Percentiles rank a stretch among this genome's conserved stretches.
Conservation (phyloP, 306 rosid genomes). For the Vachellia collinsii region DNA sequence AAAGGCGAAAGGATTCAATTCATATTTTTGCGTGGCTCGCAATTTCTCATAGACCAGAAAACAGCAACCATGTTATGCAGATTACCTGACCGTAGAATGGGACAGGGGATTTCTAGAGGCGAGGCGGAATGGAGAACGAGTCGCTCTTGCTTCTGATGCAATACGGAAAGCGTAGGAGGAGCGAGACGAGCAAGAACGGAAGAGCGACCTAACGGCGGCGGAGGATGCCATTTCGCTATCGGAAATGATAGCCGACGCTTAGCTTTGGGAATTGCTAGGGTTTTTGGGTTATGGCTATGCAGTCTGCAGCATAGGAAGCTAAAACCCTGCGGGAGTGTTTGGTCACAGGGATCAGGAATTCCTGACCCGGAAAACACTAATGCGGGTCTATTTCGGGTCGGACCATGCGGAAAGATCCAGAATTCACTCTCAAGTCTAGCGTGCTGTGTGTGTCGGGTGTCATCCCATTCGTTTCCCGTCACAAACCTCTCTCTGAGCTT, state of each 20-base stretch:
- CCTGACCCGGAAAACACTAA: neutral
- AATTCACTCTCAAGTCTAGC: neutral
- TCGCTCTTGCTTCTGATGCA: conserved; percentile 60
- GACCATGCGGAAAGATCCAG: neutral
- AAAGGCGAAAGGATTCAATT: neutral
- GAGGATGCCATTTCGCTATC: conserved; percentile 63
- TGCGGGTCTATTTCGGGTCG: neutral
- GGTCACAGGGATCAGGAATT: neutral
- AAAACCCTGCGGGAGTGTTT: conserved; percentile 28
- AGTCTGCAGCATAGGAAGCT: neutral
- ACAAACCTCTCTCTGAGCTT: neutral
- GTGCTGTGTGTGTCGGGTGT: no score
- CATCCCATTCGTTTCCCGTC: neutral
- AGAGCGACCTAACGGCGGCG: conserved; percentile 65
- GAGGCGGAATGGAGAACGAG: conserved; percentile 59
- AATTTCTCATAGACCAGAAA: neutral
- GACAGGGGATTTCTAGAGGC: conserved; percentile 57
- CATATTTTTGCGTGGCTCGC: neutral
- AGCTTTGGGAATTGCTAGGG: neutral
- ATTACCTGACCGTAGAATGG: conserved; percentile 58
- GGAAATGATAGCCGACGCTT: conserved; percentile 9
- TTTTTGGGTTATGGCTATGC: neutral
- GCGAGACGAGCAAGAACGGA: conserved; percentile 64
- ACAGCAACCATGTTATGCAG: neutral
- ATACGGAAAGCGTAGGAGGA: conserved; percentile 51